These are phyloP conservation scores for Ailanthus altissimus DNA, from an alignment of 345 rosid genomes.

Conservation along the genomic window DNA sequence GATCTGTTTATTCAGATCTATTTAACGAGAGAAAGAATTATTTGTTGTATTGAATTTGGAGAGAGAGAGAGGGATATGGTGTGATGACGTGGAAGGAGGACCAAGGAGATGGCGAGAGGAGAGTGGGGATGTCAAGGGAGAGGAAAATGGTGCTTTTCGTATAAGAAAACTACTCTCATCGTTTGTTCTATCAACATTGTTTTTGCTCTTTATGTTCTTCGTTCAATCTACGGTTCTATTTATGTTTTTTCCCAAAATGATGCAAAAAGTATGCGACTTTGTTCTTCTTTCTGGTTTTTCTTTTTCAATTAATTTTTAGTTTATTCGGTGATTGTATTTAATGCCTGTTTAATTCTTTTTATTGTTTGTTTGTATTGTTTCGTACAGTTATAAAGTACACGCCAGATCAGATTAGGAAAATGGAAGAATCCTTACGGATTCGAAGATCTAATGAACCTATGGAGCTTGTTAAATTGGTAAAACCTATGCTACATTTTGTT, in stretches of 20 bases:
- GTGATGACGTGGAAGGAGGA: conserved; percentile 45
- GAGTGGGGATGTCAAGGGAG: conserved; percentile 53
- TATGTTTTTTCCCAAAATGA: conserved; percentile 58
- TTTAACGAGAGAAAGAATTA: neutral
- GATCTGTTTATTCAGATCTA: conserved; percentile 1
- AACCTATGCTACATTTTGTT: neutral
- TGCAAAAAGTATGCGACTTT: conserved; percentile 30
- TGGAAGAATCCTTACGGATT: conserved; percentile 87
- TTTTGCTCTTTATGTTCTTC: conserved; percentile 88
- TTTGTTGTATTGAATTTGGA: neutral
- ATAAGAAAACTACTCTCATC: conserved; percentile 72
- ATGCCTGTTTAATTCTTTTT: neutral
- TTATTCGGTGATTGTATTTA: neutral
- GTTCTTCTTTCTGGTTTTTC: neutral
- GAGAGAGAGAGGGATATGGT: conserved; percentile 35
- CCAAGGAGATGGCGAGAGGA: conserved; percentile 59
- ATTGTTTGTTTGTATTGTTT: conserved; percentile 10
- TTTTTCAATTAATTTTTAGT: neutral
- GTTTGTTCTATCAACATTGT: conserved; percentile 89
- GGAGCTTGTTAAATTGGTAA: conserved; percentile 66
- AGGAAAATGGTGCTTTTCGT: conserved; percentile 59
- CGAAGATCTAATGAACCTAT: conserved; percentile 69
- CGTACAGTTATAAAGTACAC: conserved; percentile 65
- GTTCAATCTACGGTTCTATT: conserved; percentile 77
- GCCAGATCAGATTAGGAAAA: conserved; percentile 79